These are phyloP conservation scores for Lignosus rhinocerotis DNA, from an alignment of 1,284 basidiomycete genomes.

Conservation along the genomic window DNA sequence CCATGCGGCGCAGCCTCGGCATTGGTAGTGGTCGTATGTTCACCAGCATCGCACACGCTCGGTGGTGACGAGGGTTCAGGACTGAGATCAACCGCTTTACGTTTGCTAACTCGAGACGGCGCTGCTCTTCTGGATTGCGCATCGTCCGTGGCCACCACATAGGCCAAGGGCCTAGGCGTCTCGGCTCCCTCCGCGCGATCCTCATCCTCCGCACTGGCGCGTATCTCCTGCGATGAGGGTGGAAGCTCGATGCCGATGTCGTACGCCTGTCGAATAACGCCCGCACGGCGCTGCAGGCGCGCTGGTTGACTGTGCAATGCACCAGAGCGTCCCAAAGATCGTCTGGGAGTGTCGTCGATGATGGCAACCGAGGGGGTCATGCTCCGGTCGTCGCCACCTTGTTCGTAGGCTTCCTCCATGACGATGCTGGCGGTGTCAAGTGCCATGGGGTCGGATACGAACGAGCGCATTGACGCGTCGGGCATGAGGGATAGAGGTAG, in stretches of 20 bases:
- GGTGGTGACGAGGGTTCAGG: conserved; percentile 8
- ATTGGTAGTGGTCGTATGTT: not conserved
- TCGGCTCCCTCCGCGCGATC: not conserved
- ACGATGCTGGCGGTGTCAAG: not conserved
- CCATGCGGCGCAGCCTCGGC: not conserved
- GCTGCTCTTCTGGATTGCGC: not conserved
- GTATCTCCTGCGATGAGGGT: conserved; percentile 15
- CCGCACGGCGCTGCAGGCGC: conserved; percentile 48
- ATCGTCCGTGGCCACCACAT: not conserved
- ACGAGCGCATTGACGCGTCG: conserved; percentile 6
- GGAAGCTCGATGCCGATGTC: conserved; percentile 19
- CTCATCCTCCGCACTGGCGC: conserved; percentile 25
- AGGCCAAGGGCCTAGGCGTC: not conserved
- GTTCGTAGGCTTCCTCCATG: not conserved
- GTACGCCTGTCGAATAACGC: conserved; percentile 44
- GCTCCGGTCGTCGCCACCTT: not conserved
- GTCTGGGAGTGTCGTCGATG: conserved; percentile 9
- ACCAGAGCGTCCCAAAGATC: not conserved
- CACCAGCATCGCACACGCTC: not conserved
- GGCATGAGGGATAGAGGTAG: not conserved
- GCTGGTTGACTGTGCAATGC: conserved; percentile 21
- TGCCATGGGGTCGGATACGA: conserved; percentile 4
- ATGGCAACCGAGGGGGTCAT: conserved; percentile 1
- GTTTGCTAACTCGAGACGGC: conserved; percentile 11
- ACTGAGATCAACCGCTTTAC: conserved; percentile 18